Evolutionary conservation across 257 asterid genomes (phyloP), one percentile per base, ranked within the genome.

Genomic region (Salvia hispanica): DNA sequence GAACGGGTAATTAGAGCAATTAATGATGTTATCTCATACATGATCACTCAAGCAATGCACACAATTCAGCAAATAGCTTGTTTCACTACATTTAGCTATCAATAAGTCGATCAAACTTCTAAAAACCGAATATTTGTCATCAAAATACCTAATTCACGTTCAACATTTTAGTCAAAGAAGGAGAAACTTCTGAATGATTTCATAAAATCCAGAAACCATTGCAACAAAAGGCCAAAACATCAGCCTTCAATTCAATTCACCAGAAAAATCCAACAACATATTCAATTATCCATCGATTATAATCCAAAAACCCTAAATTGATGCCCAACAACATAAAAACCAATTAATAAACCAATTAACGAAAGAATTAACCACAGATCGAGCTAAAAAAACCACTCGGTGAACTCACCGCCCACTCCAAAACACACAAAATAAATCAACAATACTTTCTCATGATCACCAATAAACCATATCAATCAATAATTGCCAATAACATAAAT

Each of bases 361-460:
- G 4, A 21, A 15, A 42, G 37, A 54, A 6, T 12, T 10, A 33
- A 60, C 4, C 34, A 37, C 39, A 34, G 39, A 34, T 34, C 39
- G 39, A 34, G 6, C 39, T 4, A 34, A 34, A 34, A 34, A 34
- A 15, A 25, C 59, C 61, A 51, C 42, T 11, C 47, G 9, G 46
- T 5, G 15, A 52, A 33, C 42, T 25, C 21, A 42, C 10, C 31
- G 4, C 52, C 7, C 11, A 4, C 11, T 12, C 31, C 58, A 57
- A 28, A 45, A 13, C 9, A 33, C 58, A 43, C 18, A 53, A 34
- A 8, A 69, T 34, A 34, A 34, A 34, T 3, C 39, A 34, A 34
- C 53, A 5, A 3, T 70, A 78, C 96, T 93, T 90, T 87, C 59
- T 90, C 95, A 14, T 95, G 96, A 13, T 90, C 95, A 13, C 96